Evolutionary conservation across 2,329 filamentous ascomycete species (phyloP), one percentile per base, ranked within the genome.

Genomic region (Clonostachys rosea): DNA sequence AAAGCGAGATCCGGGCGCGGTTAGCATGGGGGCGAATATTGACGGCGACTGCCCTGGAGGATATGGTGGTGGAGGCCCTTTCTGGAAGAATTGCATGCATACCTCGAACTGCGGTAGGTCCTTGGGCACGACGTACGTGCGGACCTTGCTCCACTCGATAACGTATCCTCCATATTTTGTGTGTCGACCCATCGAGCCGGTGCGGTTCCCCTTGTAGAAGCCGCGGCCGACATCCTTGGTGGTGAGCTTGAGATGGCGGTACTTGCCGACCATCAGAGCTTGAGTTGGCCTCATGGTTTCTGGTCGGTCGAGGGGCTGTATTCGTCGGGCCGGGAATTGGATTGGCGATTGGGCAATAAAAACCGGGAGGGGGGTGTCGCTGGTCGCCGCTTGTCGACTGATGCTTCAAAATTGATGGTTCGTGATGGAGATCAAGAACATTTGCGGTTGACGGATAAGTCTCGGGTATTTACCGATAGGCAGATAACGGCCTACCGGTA

Each of bases 141-240:
- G 85, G 61, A 97, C 89, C 71, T 95, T 96, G 47, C 75, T 69
- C 78, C 80, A 95, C 55, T 97, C 87, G 55, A 97, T 84, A 42
- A 83, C 66, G 68, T 94, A 99, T 44, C 85, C 85, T 67, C 92
- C 94, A 63, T 83, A 81, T 65, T 88, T 87, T 47, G 88, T 91
- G 70, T 95, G 89, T 13, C 75, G 71, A 66, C 94, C 94, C 83
- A 95, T 91, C 40, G 87, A 83, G 2, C 94, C 94, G 1, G 90
- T 86, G 42, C 91, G 79, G 59, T 87, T 96, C 64, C 94, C 94
- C 78, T 97, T 97, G 83, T 99, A 99, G 81, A 86, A 99, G 56
- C 91, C 92, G 63, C 90, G 89, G 66, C 87, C 88, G 64, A 92
- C 86, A 69, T 94, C 86, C 72, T 99, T 99, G 56, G 92, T 95